Base-by-base conservation (phyloP, 1,284 basidiomycete species). In the Cerrena zonata region DNA sequence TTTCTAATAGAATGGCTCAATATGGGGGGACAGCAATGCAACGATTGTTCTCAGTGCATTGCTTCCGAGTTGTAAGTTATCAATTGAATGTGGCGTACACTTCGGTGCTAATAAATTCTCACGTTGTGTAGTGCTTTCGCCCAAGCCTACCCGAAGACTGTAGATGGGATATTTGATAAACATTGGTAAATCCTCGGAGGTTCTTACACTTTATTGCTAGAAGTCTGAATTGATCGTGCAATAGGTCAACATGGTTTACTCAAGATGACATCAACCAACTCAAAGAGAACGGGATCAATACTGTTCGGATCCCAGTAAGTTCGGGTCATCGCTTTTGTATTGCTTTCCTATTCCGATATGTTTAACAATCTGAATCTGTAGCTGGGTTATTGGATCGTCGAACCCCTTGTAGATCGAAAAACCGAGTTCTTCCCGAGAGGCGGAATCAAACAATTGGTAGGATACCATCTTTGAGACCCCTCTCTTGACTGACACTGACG, bases 301-400 rank as follows among this genome's bases (percentile, higher is more conserved):
- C 84, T 18, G 84, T 86, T 54, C 79, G 88, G 19, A 73, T 90
- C 57, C 87, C 87, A 1, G 85, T 87, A 57, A 51, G 82, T 62
- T n/a, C n/a, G n/a, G n/a, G n/a, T n/a, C n/a, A n/a, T n/a, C n/a
- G n/a, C n/a, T n/a, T n/a, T 24, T 26, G 21, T 34, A 27, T 19
- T 18, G n/a, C 41, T 47, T 15, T n/a, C 13, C 38, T 45, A 22
- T n/a, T n/a, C n/a, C n/a, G 22, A 39, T 5, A 5, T 22, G 21
- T 13, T 23, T 3, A 23, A 42, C 21, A 15, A 7, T 4, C 22
- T 12, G 42, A 21, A 7, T 34, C 30, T 7, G 7, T 24, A 88
- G 85, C 75, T 90, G 22, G 87, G 88, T 0, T 91, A 84, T 61
- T 91, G 88, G 88, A 82, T 90, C 42, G 68, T 90, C 13, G 88